Base-by-base conservation (phyloP, 2,329 filamentous ascomycete species). In the Remersonia thermophila region DNA sequence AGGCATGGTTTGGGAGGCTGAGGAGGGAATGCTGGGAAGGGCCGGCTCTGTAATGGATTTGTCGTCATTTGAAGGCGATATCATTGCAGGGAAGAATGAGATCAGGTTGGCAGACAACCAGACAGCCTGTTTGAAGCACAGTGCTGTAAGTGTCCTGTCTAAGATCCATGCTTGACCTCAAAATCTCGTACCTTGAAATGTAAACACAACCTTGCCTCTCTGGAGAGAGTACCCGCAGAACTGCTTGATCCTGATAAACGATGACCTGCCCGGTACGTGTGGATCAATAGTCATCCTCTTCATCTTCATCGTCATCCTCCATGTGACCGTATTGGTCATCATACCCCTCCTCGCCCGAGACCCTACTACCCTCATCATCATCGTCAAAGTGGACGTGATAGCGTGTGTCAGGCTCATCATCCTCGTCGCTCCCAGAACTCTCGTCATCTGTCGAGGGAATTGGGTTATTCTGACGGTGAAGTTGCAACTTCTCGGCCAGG, bases 1-100 rank as follows among this genome's bases (percentile, higher is more conserved):
- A 93, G 55, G 78, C 84, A 6, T 93, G 87, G 59, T 69, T 89
- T 42, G 81, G 93, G 60, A 81, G 80, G 51, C 69, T 93, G 44
- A 70, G 75, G 39, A 69, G 89, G 41, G 86, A 94, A 46, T 73
- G 69, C 14, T 96, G 86, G 81, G 72, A 81, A 31, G 77, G 74
- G 0, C 84, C 84, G 11, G 65, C 64, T 4, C 47, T 80, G 20
- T 80, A 29, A 36, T 23, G 27, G 2, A 9, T 28, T 28, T 20
- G n/a, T n/a, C n/a, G n/a, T n/a, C n/a, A n/a, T n/a, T n/a, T n/a
- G n/a, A n/a, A n/a, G n/a, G n/a, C n/a, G n/a, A n/a, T n/a, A n/a
- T n/a, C n/a, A n/a, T n/a, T n/a, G n/a, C n/a, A n/a, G n/a, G n/a
- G n/a, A n/a, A n/a, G n/a, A n/a, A n/a, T n/a, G n/a, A n/a, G n/a